These are phyloP conservation scores for Aspergillus biplanus DNA, from an alignment of 495 filamentous ascomycete species.

Conservation along the genomic window DNA sequence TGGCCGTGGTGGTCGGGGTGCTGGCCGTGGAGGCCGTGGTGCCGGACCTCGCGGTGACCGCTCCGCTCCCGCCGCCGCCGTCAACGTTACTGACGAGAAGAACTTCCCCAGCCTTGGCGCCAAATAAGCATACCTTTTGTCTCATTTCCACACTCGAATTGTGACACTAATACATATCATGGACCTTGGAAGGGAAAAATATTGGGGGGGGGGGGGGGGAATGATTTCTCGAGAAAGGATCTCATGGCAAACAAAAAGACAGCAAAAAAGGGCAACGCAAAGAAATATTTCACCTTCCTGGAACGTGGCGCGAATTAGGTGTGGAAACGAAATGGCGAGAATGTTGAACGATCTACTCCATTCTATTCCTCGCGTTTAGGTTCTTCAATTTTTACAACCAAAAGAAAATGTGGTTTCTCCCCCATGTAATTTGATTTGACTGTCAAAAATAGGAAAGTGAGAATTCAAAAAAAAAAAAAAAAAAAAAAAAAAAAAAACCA, in stretches of 20 bases:
- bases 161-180: constrained; percentile 6
- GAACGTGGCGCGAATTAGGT: constrained; percentile 13
- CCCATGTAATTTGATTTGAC: constrained; percentile 46
- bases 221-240: not conserved
- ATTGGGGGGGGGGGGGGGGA: not conserved
- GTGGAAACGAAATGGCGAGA: constrained; percentile 12
- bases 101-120: constrained; percentile 55
- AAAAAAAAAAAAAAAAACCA: constrained; percentile 8
- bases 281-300: constrained; percentile 8
- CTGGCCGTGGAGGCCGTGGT: constrained; percentile 37
- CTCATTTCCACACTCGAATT: not conserved
- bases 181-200: constrained; percentile 4
- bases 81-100: constrained; percentile 49
- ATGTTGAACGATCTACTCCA: constrained; percentile 19
- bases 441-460: constrained; percentile 39
- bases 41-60: constrained; percentile 43
- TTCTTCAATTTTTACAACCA: too few relatives aligned
- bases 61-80: constrained; percentile 31
- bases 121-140: constrained; percentile 37
- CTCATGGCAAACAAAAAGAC: not conserved
- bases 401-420: constrained; percentile 32
- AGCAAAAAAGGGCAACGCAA: constrained; percentile 2
- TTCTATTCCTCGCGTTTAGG: constrained; percentile 11
- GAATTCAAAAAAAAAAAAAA: constrained; percentile 14
- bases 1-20: constrained; percentile 49